Evolutionary conservation across 2,329 filamentous ascomycete species (phyloP).

Genomic region (Fusarium tanahbumbuense): DNA sequence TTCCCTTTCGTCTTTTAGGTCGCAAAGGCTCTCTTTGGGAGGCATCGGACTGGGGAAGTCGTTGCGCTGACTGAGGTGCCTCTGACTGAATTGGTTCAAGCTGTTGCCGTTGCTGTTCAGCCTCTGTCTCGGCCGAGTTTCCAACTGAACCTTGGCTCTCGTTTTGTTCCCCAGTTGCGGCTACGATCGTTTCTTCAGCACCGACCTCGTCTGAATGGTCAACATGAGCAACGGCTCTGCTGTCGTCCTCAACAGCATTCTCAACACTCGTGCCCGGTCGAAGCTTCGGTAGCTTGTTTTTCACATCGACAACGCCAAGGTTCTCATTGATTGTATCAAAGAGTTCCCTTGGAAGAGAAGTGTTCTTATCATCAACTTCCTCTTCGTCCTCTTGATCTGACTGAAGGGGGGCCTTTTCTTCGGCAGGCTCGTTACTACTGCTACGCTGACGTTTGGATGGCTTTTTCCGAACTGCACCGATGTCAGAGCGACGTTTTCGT

Average conservation of each 20-base stretch:
- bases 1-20: neutral
- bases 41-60: neutral
- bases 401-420: neutral
- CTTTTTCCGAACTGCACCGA: neutral
- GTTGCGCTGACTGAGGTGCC: neutral
- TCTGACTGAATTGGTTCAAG: neutral
- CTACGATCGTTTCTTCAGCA: neutral
- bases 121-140: neutral
- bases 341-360: constrained; percentile 11
- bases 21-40: neutral
- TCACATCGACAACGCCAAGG: constrained; percentile 1
- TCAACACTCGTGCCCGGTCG: neutral
- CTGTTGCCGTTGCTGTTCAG: neutral
- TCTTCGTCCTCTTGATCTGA: neutral
- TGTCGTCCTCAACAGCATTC: neutral
- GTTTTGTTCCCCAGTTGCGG: neutral
- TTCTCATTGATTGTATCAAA: constrained; percentile 29
- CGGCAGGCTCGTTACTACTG: neutral
- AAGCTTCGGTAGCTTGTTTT: neutral
- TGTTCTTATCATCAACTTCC: constrained; percentile 23
- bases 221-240: neutral
- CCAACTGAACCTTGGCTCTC: neutral
- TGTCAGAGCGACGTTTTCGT: constrained; percentile 28
- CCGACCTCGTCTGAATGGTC: neutral
- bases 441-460: constrained; percentile 14